Conservation (phyloP, 2,329 filamentous ascomycete genomes). For the Fusarium sp. region DNA sequence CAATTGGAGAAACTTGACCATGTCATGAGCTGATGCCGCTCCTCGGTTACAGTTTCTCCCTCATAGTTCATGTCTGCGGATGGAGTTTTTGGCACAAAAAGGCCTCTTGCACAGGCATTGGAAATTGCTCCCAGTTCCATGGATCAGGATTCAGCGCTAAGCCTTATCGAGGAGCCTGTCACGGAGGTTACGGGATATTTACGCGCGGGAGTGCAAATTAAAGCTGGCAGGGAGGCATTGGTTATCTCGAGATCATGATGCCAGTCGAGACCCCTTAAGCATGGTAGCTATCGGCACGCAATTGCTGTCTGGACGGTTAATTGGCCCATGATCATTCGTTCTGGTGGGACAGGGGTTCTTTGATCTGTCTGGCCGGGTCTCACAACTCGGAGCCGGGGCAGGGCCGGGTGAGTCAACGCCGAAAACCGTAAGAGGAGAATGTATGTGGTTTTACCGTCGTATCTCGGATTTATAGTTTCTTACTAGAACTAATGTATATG, state of each 20-base stretch:
- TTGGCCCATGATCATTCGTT: slow-evolving; percentile 18
- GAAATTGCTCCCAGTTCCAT: slow-evolving; percentile 14
- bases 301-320: not conserved
- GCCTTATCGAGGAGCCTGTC: not conserved
- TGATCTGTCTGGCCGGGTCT: slow-evolving; percentile 2
- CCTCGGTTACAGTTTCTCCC: not conserved
- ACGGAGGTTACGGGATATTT: not conserved
- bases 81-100: not conserved
- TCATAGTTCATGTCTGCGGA: not conserved
- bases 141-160: slow-evolving; percentile 10
- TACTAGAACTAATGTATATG: not conserved
- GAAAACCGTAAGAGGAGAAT: not conserved
- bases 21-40: not conserved
- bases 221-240: not conserved
- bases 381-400: slow-evolving; percentile 10
- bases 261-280: not conserved
- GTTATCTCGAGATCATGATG: not conserved
- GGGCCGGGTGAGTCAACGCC: not conserved
- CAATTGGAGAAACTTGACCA: not conserved
- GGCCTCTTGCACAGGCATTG: slow-evolving; percentile 7
- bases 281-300: not conserved
- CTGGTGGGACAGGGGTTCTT: slow-evolving; percentile 9
- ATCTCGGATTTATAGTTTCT: not conserved
- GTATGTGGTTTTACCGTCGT: not conserved
- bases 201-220: not conserved